Evolutionary conservation across 2,329 filamentous ascomycete species (phyloP), one percentile per base, ranked within the genome.

Genomic region (Phymatotrichopsis omnivora): DNA sequence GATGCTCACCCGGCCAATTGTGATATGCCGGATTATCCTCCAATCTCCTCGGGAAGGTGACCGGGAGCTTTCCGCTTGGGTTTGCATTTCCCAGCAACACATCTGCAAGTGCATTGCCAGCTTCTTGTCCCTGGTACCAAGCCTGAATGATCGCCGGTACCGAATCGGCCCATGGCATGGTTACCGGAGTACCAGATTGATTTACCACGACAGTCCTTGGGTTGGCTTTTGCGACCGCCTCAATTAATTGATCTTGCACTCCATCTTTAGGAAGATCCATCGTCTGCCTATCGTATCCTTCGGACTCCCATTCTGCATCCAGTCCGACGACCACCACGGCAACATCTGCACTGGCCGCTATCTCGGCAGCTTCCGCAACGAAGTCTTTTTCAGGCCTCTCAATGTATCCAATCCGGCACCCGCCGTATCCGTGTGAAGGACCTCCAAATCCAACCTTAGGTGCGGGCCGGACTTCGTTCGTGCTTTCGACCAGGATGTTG

Each of bases 291-390:
- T 83, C 80, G 49, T 81, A 81, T 1, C 80, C 80, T 61, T 84
- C 80, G 2, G 78, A 82, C 59, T 85, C 80, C 79, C 79, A 85
- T 60, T 85, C 80, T 5, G 74, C 74, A 59, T 84, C 80, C 1
- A 84, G 67, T 1, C 80, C 80, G 7, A 82, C 73, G 37, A 83
- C 71, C 1, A 85, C 69, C 5, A 85, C 66, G 2, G 79, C 80
- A 11, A 81, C 75, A 57, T 84, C 79, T 0, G 77, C 75, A 2
- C 68, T 67, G 50, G 66, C 72, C 7, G 80, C 80, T 2, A 70
- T 67, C 16, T 74, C 68, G 3, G 80, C 73, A 1, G 80, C 80
- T 58, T 82, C 69, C 52, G 78, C 70, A n/a, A 82, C 66, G 52
- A 75, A 73, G 55, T 77, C 70, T 28, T 53, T 49, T 32, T 59